Base-by-base conservation (phyloP, 1,139 yeast species). In the Yarrowia galli region DNA sequence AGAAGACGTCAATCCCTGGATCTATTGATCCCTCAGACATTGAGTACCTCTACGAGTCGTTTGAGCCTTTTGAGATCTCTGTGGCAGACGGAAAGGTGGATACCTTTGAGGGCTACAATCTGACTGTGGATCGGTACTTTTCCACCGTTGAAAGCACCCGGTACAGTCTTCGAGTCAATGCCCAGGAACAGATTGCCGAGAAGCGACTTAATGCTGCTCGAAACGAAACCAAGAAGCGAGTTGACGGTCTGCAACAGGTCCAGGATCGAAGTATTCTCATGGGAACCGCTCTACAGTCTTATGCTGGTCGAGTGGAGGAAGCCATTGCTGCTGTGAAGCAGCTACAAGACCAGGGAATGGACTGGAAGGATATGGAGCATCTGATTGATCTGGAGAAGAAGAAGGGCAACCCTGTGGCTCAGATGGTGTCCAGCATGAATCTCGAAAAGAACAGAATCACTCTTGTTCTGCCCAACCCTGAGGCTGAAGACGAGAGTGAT, bases 361-460 rank as follows among this genome's bases (percentile, higher is more conserved):
- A 95, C 76, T 95, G 99, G 99, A 84, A 86, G 42, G 90, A 92
- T 71, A 92, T 93, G 70, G 97, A 90, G 75, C 87, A 89, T 71
- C 80, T 89, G 68, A 87, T 95, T 67, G 80, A 83, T 67, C 82
- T 87, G 65, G 97, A 93, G 73, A 88, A 91, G 73, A 78, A 81
- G 1, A 84, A 88, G 71, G 88, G 88, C 0, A 90, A 89, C 73
- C 77, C 80, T 3, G 81, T 88, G 66, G 97, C 98, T 0, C 79
- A 80, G 51, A 74, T 82, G 68, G 89, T 93, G 67, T 81, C 82
- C 60, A 76, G 88, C 46, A 82, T 95, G 73, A 87, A 92, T 68
- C 81, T 95, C 75, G 82, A 83, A 65, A 86, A 89, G 60, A 89
- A 90, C 75, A 88, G 86, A 72, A 87, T 95, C 58, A 85, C 85